Conservation (phyloP, 2,329 filamentous ascomycete species). For the Colletotrichum sp. region DNA sequence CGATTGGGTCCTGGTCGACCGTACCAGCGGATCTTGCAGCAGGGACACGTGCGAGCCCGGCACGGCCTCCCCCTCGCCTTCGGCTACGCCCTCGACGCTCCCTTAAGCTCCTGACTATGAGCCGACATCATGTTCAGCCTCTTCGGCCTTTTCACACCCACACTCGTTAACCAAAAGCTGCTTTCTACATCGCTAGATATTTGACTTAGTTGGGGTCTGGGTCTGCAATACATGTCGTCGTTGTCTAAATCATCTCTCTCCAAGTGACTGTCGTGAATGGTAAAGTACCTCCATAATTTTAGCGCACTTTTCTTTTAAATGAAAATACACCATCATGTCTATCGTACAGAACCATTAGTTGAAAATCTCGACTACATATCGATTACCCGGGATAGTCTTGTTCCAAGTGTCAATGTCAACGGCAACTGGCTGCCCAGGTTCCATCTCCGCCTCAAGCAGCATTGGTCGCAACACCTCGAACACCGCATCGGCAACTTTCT, state of each 20-base stretch:
- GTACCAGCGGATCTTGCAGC: neutral
- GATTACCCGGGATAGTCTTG: neutral
- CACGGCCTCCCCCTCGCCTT: neutral
- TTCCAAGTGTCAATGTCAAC: neutral
- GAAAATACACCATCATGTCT: too few species aligned
- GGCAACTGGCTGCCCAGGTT: neutral
- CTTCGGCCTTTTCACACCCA: neutral
- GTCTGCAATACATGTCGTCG: neutral
- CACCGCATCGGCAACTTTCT: slow-evolving; percentile 38
- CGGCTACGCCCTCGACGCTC: neutral
- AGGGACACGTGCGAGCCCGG: neutral
- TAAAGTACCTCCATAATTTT: neutral
- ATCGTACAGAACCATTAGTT: neutral
- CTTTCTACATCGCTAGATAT: neutral
- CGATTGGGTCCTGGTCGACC: neutral
- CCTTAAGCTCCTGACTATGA: neutral
- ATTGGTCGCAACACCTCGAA: neutral
- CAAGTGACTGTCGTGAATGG: neutral
- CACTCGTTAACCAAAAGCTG: neutral
- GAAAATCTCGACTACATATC: neutral
- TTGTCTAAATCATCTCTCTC: neutral
- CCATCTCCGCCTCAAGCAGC: neutral
- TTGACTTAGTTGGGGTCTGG: neutral
- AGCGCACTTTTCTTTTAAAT: too few species aligned
- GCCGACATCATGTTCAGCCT: neutral